A percentile compares a stretch with the other conserved stretches of the same genome.
Conservation (phyloP, 768 basidiomycete species). For the Kwoniella sp. region DNA sequence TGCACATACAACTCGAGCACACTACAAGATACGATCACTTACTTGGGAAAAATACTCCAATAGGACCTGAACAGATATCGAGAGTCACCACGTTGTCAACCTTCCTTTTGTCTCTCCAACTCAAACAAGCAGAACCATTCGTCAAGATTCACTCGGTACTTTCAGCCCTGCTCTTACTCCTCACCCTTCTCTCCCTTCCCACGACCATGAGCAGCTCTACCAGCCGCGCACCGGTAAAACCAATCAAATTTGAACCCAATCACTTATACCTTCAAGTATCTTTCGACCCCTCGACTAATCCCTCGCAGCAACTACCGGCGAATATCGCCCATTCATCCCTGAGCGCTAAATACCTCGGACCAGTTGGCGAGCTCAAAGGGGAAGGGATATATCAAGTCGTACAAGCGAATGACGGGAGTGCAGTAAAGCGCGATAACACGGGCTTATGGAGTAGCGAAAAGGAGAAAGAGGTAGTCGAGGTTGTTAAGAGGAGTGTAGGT, state of each 20-base stretch:
- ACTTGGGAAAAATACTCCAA: too few species aligned
- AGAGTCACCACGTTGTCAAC: too few species aligned
- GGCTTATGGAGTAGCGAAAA: too few species aligned
- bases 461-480: slow-evolving; percentile 10
- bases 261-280: slow-evolving; percentile 41
- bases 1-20: too few species aligned
- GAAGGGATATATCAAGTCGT: slow-evolving; percentile 46
- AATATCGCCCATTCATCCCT: not conserved
- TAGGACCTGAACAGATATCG: too few species aligned
- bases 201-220: slow-evolving; percentile 4
- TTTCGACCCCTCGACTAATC: slow-evolving; percentile 9
- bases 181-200: not conserved
- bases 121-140: too few species aligned
- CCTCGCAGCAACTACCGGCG: slow-evolving; percentile 22
- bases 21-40: too few species aligned
- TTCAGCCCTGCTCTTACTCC: not conserved
- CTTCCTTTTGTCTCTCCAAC: too few species aligned
- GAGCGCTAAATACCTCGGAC: slow-evolving; percentile 33
- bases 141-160: not conserved
- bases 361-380: slow-evolving; percentile 44
- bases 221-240: slow-evolving; percentile 27
- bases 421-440: slow-evolving; percentile 28
- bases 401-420: slow-evolving; percentile 6
- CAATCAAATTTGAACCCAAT: slow-evolving; percentile 34
- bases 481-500: slow-evolving; percentile 30